Conservation (phyloP, 2,329 filamentous ascomycete genomes). For the Plenodomus biglobosus region DNA sequence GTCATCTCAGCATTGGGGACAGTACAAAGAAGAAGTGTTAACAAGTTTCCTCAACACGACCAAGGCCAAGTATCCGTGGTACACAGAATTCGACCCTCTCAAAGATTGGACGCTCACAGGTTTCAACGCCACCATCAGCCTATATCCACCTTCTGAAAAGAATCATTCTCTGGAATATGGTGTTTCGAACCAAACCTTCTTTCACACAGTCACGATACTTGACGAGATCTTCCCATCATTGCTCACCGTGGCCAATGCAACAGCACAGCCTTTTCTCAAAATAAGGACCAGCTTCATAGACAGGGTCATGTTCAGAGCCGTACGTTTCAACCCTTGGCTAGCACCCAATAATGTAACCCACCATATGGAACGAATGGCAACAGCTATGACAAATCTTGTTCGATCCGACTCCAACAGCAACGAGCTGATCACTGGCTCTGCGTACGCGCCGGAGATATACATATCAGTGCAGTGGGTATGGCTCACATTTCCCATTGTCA, state of each 20-base stretch:
- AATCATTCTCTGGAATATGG: constrained; percentile 3
- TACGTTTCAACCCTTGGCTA: constrained; percentile 18
- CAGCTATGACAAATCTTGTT: constrained; percentile 22
- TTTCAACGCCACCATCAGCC: constrained; percentile 5
- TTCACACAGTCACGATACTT: not conserved
- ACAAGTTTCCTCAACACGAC: constrained; percentile 4
- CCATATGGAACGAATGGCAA: constrained; percentile 23
- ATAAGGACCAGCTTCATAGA: constrained; percentile 1
- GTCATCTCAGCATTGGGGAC: constrained; percentile 16
- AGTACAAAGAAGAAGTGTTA: constrained; percentile 17
- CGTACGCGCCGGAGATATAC: constrained; percentile 4
- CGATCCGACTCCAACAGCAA: constrained; percentile 14
- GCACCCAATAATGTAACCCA: constrained; percentile 24
- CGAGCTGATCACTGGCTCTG: constrained; percentile 10
- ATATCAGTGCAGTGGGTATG: constrained; percentile 32
- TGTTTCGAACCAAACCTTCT: constrained; percentile 4
- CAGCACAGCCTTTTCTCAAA: not conserved
- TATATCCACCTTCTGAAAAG: constrained; percentile 3
- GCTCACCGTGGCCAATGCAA: not conserved
- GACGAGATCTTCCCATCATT: constrained; percentile 14
- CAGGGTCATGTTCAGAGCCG: not conserved
- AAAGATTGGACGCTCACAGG: not conserved
- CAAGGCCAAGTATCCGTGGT: constrained; percentile 3
- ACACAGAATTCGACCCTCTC: not conserved
- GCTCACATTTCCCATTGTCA: constrained; percentile 29